phyloP scores from a whole-genome alignment of 2,329 filamentous ascomycete genomes.

The Fonsecaea multimorphosa region DNA sequence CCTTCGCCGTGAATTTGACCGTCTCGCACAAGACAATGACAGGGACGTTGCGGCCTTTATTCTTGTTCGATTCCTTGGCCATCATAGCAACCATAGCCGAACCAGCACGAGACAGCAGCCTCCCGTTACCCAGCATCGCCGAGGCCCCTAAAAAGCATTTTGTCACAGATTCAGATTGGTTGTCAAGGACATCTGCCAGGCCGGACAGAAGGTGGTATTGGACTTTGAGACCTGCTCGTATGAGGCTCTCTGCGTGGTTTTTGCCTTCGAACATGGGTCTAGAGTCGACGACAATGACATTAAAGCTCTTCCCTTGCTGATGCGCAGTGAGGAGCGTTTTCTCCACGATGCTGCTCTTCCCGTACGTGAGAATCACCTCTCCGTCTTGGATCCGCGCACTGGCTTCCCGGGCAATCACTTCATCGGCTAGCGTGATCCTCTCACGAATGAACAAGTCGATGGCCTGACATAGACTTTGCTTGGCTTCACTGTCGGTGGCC shows the following conservation, averaged over 20 bases:
- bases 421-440: conserved; percentile 83
- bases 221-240: conserved; percentile 73
- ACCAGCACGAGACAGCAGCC: conserved; percentile 84
- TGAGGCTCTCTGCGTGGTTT: conserved; percentile 73
- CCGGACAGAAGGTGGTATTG: conserved; percentile 83
- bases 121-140: conserved; percentile 93
- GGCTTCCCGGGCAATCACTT: conserved; percentile 80
- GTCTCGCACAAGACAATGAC: conserved; percentile 92
- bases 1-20: conserved; percentile 90
- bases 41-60: conserved; percentile 65
- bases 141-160: conserved; percentile 86
- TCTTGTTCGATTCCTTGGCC: conserved; percentile 65
- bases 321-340: conserved; percentile 75
- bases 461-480: conserved; percentile 74
- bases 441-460: conserved; percentile 93
- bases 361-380: conserved; percentile 85
- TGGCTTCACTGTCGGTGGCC: conserved; percentile 79
- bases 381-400: conserved; percentile 76
- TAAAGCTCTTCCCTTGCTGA: conserved; percentile 72
- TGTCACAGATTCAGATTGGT: conserved; percentile 60
- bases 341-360: conserved; percentile 84
- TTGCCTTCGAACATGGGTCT: conserved; percentile 73
- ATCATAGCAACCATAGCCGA: conserved; percentile 86
- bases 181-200: conserved; percentile 71
- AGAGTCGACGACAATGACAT: conserved; percentile 82